Evolutionary conservation across 805 yeast species (phyloP), one percentile per base, ranked within the genome.

Genomic region (Metschnikowia santaceciliae): DNA sequence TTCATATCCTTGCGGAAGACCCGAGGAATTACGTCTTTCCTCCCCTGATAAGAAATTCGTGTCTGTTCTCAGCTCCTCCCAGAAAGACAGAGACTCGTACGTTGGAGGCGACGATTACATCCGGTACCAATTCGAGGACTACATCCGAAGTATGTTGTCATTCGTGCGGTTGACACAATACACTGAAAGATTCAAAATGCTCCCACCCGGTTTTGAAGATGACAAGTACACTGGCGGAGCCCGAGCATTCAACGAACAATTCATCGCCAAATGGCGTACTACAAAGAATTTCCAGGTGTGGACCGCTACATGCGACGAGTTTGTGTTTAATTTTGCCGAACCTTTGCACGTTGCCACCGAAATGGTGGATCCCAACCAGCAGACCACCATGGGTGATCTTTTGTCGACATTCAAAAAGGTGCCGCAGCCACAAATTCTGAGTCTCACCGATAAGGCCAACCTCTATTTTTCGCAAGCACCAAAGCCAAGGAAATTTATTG

Each of bases 81-180:
- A 47, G 10, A 70, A 70, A 7, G 51, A 57, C n/a, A 57, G 55
- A 15, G 70, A 68, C 34, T 63, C 64, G 22, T 74, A 60, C 54
- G 51, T 70, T 10, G 75, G 78, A 5, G 70, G 68, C 57, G 98
- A 94, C 61, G 99, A 94, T 67, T 89, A 84, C 62, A 84, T 94
- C 32, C 71, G 98, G 47, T 79, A 83, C 69, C 90, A 84, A 60
- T 91, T 92, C 67, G 99, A 94, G 63, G 97, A 91, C 61, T 94
- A 94, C 62, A 68, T 91, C 23, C 78, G 86, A 52, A 89, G 95
- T 10, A 65, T 94, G 55, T 65, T 92, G 22, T 75, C 96, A 0
- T 77, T 88, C 23, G 82, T 80, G 20, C 86, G 95, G 65, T 87
- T 84, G 59, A 79, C 79, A 56, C 81, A 77, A 46, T 89, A 84